These are phyloP conservation scores for Hysterangium stoloniferum DNA, from an alignment of 768 basidiomycete species.

Conservation along the genomic window DNA sequence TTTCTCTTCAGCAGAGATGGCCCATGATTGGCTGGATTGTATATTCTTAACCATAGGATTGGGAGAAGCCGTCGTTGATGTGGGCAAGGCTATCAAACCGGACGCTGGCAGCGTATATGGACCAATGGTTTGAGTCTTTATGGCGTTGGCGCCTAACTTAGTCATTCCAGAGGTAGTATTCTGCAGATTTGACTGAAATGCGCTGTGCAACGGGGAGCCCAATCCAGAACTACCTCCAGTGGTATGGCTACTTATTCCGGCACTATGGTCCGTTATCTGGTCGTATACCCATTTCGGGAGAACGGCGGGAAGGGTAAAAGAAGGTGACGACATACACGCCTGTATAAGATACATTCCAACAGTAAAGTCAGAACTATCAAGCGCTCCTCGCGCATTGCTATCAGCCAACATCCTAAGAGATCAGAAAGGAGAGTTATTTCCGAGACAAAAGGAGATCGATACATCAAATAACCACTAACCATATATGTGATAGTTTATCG, in stretches of 20 bases:
- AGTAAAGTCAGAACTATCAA: conserved; percentile 88
- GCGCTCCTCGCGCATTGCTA: conserved; percentile 80
- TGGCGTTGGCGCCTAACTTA: conserved; percentile 20
- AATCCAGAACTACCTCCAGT: conserved; percentile 58
- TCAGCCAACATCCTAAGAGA: conserved; percentile 81
- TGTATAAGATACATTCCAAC: conserved; percentile 97
- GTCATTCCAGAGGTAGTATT: conserved; percentile 15
- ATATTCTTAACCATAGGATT: conserved; percentile 4
- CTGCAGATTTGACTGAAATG: conserved; percentile 15
- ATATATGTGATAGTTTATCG: conserved; percentile 88
- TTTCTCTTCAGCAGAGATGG: conserved; percentile 77
- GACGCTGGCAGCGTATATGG: conserved; percentile 54
- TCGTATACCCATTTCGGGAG: conserved; percentile 85
- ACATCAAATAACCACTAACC: conserved; percentile 41
- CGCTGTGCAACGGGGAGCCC: conserved; percentile 32
- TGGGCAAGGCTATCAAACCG: conserved; percentile 12
- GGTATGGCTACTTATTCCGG: conserved; percentile 38
- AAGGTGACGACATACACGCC: conserved; percentile 74
- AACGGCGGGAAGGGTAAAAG: conserved; percentile 59
- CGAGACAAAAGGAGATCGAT: not conserved
- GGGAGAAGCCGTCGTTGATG: not conserved
- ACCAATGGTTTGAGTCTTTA: conserved; percentile 62
- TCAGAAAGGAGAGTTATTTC: not conserved
- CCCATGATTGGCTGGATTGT: conserved; percentile 47
- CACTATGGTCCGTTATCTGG: conserved; percentile 40